Evolutionary conservation across 75 land plant genomes (phyloP).

Genomic region (Pinus tabuliformis): DNA sequence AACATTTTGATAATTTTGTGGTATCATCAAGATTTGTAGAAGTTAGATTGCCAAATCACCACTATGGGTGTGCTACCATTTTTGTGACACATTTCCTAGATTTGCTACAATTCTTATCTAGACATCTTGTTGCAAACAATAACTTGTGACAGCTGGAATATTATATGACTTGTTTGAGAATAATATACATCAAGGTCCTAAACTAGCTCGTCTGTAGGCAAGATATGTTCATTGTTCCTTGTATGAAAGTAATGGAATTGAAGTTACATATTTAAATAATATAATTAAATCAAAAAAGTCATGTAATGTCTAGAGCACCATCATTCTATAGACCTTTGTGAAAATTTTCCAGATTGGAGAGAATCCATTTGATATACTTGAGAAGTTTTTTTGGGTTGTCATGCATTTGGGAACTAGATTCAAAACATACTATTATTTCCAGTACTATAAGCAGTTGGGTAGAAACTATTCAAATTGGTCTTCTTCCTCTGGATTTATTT

Average conservation of each 20-base stretch:
- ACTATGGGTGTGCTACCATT: slow-evolving; percentile 90
- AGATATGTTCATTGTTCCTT: slow-evolving; percentile 87
- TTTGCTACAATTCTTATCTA: slow-evolving; percentile 77
- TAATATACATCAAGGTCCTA: slow-evolving; percentile 90
- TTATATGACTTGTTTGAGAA: slow-evolving; percentile 90
- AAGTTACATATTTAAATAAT: slow-evolving; percentile 54
- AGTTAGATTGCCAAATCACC: slow-evolving; percentile 67
- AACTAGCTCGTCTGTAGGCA: slow-evolving; percentile 76
- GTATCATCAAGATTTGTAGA: slow-evolving; percentile 31
- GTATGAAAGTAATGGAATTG: slow-evolving; percentile 81
- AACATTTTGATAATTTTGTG: slow-evolving; percentile 37
- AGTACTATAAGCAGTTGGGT: no score
- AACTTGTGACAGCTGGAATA: slow-evolving; percentile 82
- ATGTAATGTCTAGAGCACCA: slow-evolving; percentile 16
- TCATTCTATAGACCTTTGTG: no score
- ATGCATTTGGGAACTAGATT: no score
- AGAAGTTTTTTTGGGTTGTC: no score
- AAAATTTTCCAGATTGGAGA: no score
- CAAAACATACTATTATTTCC: no score
- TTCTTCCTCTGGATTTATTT: no score
- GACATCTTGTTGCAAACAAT: slow-evolving; percentile 62
- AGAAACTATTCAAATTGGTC: no score
- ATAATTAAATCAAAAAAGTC: no score
- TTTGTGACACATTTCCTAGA: slow-evolving; percentile 92
- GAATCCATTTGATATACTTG: no score